Base-by-base conservation (phyloP, 305 asterid genomes). In the Euphrasia arctica region DNA sequence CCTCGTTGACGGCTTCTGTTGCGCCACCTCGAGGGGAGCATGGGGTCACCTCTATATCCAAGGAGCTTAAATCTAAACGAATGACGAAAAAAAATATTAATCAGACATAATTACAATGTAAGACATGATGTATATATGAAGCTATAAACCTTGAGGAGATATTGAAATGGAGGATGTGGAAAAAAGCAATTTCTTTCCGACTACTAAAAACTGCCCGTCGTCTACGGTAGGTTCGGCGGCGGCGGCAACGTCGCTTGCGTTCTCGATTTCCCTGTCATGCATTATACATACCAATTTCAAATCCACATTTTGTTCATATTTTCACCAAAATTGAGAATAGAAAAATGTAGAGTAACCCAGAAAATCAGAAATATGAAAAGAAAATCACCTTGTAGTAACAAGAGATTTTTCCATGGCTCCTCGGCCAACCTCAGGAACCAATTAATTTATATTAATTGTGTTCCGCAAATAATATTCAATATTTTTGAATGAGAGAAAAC, bases 141-240 rank as follows among this genome's bases (percentile, higher is more conserved):
- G 22, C 22, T 18, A 18, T 18, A 18, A 18, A 18, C 22, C 22
- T 18, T 18, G 87, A 2, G 88, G 74, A 9, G 96, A 79, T 62
- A 91, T 75, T 63, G 92, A 80, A 64, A 88, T 80, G 70, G 96
- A 84, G 68, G 95, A 81, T 77, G 87, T 73, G 41, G 94, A 82
- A 64, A 84, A 82, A 25, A 83, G 80, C 73, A 77, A 64, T 74
- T 74, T 86, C 58, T 76, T 78, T 42, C 84, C 97, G 54, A 82
- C 68, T 61, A 78, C 83, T 58, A 83, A 68, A 57, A 81, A 62
- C 55, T 80, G 81, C 58, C 79, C 90, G 5, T 76, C 85, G 27
- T 25, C 27, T 1, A 25, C 27, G 5, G 83, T 49, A 74, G 76
- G 78, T 72, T 77, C 94, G 18, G 50, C 83, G 51, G 73, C 75